Base-by-base conservation (phyloP, 805 yeast genomes). In the Scheffersomyces lignosus region DNA sequence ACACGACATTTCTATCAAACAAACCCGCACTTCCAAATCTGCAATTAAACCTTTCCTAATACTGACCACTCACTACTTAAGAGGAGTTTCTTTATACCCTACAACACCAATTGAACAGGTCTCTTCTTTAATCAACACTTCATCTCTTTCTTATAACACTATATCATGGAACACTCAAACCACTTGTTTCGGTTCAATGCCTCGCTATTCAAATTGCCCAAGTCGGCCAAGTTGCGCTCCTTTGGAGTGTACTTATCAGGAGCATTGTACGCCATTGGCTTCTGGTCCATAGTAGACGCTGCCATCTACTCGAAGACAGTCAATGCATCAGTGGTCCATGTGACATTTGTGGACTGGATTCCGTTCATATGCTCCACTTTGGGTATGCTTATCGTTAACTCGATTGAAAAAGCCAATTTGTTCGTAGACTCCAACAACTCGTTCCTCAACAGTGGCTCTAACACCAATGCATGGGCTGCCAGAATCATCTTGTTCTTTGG, bases 291-390 rank as follows among this genome's bases (percentile, higher is more conserved):
- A 62, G 62, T 93, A 14, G 98, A 91, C 62, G 87, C 96, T 1
- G 89, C 95, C 2, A 75, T 93, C 24, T 91, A 79, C 62, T 84
- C 95, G 29, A 82, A 80, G 46, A 83, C 88, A 13, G 83, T 82
- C 32, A 91, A 91, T 67, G 96, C 89, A 0, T 83, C 96, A 0
- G 70, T 71, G 29, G 87, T 89, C 5, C 97, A 91, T 58, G 87
- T 93, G 18, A 81, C 91, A 4, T 87, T 91, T 55, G 83, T 87
- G 27, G 99, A 91, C 64, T 91, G 99, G 99, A 79, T 93, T 34
- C 99, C 99, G 3, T 80, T 86, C 46, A 75, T 91, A 18, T 85
- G 96, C 48, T 82, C 95, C 5, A 79, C 95, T 0, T 60, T 89
- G 24, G 99, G 99, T 2, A 90, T 90, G 87, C 66, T 90, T 29